Evolutionary conservation across 1,284 basidiomycete species (phyloP).

Genomic region (Afroboletus lepidellus): DNA sequence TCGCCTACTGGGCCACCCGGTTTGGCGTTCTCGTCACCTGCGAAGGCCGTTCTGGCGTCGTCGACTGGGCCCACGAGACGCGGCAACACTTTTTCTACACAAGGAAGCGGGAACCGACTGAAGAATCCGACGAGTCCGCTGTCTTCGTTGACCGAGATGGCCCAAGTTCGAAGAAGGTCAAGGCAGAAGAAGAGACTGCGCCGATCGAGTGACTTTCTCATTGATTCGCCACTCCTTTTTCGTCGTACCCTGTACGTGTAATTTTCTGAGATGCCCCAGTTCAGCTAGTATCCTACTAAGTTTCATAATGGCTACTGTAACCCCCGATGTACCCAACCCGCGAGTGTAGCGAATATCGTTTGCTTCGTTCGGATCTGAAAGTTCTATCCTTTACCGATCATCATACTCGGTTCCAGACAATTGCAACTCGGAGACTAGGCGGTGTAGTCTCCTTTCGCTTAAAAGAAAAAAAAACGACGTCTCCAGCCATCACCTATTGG

Average conservation of each 20-base stretch:
- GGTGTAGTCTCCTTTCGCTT: too few species aligned
- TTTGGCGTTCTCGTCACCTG: conserved; percentile 32
- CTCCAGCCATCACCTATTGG: too few species aligned
- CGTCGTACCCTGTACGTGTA: conserved; percentile 4
- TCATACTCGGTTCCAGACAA: too few species aligned
- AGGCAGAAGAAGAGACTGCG: conserved; percentile 25
- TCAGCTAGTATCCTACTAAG: too few species aligned
- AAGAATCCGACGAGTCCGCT: conserved; percentile 26
- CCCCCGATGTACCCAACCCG: conserved; percentile 11
- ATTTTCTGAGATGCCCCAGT: neutral
- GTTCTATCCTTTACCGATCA: neutral
- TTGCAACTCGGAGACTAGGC: too few species aligned
- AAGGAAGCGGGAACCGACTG: conserved; percentile 18
- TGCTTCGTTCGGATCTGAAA: neutral
- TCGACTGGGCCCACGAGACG: conserved; percentile 39
- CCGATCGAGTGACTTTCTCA: conserved; percentile 4
- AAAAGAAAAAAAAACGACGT: too few species aligned
- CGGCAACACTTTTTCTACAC: conserved; percentile 19
- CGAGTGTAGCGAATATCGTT: conserved; percentile 3
- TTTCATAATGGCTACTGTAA: conserved; percentile 17
- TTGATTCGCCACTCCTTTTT: neutral
- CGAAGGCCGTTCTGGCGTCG: conserved; percentile 37
- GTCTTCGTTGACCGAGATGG: conserved; percentile 24
- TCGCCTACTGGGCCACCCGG: conserved; percentile 36
- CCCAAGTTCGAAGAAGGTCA: conserved; percentile 21